Evolutionary conservation across 1,284 basidiomycete species (phyloP), one percentile per base, ranked within the genome.

Genomic region (Malassezia sympodialis): DNA sequence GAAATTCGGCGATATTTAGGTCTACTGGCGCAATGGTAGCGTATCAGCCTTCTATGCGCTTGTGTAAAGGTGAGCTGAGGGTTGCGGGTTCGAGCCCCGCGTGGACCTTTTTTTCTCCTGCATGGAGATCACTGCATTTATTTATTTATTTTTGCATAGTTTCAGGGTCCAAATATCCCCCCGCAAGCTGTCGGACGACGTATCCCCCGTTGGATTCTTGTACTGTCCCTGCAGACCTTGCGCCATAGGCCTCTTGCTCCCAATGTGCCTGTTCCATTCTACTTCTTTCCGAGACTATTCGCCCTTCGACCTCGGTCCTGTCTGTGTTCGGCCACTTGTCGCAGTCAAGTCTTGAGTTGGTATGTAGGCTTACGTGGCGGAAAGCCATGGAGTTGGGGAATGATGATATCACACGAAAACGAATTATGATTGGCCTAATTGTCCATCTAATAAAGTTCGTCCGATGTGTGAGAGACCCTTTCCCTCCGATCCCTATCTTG

Each of bases 41-140:
- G 55, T 57, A 57, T 57, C 55, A 57, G 55, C 55, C 55, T 57
- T 57, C 55, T 57, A 57, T 37, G n/a, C 23, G 8, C 7, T 8
- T 17, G 12, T 17, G 12, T 21, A 41, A 39, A 27, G 49, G 54
- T 44, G 30, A 57, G 55, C 55, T 57, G 55, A 57, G 55, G 55
- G 55, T 57, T 57, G 55, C 55, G 55, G 55, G 55, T 57, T 57
- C 55, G 55, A 57, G 55, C 55, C 55, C 55, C 55, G 55, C 55
- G 55, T 57, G 35, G 55, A 57, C 55, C 55, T 57, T 31, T 5
- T n/a, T 52, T 56, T 56, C 47, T 42, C 23, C n/a, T n/a, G 35
- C 21, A 2, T 8, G 21, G 14, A 10, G 35, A 7, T n/a, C n/a
- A n/a, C n/a, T n/a, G n/a, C n/a, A n/a, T n/a, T 12, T 37, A 5